phyloP scores from a whole-genome alignment of 305 asterid genomes.

The Fraxinus greggii region DNA sequence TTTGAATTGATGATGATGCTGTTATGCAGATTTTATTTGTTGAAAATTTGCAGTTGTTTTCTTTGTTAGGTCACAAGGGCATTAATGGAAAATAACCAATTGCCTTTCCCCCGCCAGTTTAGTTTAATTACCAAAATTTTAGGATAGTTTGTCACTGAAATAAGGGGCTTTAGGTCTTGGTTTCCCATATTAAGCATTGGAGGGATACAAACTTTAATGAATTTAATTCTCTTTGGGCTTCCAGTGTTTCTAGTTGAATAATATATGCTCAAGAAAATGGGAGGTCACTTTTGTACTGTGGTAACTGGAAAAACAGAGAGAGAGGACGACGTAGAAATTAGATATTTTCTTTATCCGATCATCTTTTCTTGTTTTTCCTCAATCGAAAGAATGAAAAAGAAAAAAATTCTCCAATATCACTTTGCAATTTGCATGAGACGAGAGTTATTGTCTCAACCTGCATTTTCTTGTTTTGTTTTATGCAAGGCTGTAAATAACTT shows the following conservation, averaged over 20 bases:
- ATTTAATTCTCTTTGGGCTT: not conserved
- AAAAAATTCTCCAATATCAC: not conserved
- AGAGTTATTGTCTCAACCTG: not conserved
- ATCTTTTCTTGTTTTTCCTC: not conserved
- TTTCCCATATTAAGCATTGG: not conserved
- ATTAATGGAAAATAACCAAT: not conserved
- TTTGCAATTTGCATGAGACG: not conserved
- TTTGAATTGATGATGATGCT: conserved; percentile 19
- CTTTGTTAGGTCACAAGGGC: not conserved
- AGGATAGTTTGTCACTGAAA: not conserved
- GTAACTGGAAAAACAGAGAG: not conserved
- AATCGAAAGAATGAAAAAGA: not conserved
- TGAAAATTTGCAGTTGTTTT: not conserved
- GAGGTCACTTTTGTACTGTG: not conserved
- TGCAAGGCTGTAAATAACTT: not conserved
- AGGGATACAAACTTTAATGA: not conserved
- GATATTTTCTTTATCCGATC: not conserved
- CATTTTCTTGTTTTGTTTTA: not conserved
- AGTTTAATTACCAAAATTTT: not conserved
- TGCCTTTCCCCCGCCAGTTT: not conserved
- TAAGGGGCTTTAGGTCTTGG: not conserved
- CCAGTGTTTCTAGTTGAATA: not conserved
- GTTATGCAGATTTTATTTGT: conserved; percentile 3
- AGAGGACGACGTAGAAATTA: not conserved
- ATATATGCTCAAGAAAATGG: not conserved